These are phyloP conservation scores for Podospora bellae-mahoneyi DNA, from an alignment of 495 filamentous ascomycete genomes.

Conservation along the genomic window DNA sequence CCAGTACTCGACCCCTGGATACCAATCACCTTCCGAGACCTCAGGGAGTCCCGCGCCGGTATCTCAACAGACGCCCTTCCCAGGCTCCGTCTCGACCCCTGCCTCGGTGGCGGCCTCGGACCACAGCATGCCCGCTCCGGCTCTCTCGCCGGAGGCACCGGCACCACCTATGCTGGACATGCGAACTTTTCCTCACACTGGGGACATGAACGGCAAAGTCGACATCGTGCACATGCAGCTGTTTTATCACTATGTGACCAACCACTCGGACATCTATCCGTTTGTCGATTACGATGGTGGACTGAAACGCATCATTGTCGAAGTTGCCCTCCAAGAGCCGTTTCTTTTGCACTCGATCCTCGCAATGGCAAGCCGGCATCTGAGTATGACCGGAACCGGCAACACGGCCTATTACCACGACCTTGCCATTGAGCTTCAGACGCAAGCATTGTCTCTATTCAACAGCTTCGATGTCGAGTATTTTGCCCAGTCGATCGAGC, in stretches of 20 bases:
- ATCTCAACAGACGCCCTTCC: conserved; percentile 9
- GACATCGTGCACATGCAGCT: conserved; percentile 38
- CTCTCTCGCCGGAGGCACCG: not conserved
- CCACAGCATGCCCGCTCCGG: not conserved
- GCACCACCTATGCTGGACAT: conserved; percentile 5
- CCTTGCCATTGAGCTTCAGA: conserved; percentile 49
- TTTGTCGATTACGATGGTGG: conserved; percentile 1
- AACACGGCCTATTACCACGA: conserved; percentile 38
- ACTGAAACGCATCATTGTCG: conserved; percentile 17
- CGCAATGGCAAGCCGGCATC: conserved; percentile 46
- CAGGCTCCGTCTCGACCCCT: conserved; percentile 5
- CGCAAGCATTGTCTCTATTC: conserved; percentile 45
- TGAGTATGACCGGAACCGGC: conserved; percentile 34
- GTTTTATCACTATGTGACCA: conserved; percentile 32
- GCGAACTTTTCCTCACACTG: conserved; percentile 11
- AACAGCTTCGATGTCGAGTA: conserved; percentile 34
- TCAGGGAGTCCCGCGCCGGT: conserved; percentile 1
- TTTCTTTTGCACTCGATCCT: conserved; percentile 47
- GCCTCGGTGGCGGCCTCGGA: not conserved
- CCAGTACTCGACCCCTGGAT: conserved; percentile 26
- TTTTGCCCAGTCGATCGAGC: conserved; percentile 27
- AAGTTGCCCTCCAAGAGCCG: conserved; percentile 26
- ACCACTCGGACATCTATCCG: conserved; percentile 13
- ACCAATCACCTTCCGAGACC: conserved; percentile 4
- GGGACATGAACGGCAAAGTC: conserved; percentile 15